Base-by-base conservation (phyloP, 129 eudicot genomes). In the Flaveria brownii region DNA sequence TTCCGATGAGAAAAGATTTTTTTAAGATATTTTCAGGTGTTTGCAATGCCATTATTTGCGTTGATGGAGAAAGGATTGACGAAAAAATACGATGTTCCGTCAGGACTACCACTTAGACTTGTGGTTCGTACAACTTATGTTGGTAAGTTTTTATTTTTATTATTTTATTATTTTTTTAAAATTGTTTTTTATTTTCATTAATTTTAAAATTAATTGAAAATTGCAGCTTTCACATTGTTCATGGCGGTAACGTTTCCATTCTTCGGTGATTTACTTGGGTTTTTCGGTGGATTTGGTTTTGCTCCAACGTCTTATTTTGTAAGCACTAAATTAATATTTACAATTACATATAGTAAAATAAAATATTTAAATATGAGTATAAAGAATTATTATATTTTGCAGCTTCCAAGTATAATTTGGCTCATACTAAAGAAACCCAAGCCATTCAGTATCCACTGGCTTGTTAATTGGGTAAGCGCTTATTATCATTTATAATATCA, bases 271-370 rank as follows among this genome's bases (percentile, higher is more conserved):
- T 94, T 91, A 70, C 99, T 94, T 71, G 99, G 99, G 52, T 91
- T 94, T 77, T 94, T 94, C 46, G 99, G 99, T 59, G 99, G 99
- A 83, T 91, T 94, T 86, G 99, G 97, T 36, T 89, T 91, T 74
- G 92, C 97, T 75, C 92, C 99, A 39, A 94, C 99, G 56, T 89
- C 99, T 77, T 94, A 91, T 71, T 84, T 94, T 73, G 97, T 94
- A 84, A 94, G 93, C 7, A 36, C 70, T 56, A 15, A 6, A 52
- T 54, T 45, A 30, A 23, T 15, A 13, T 42, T 15, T 25, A 10
- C 55, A 55, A 33, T 52, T 15, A 69, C 12, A 23, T 6, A 43
- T 42, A 9, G 12, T 56, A 56, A 18, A 56, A 17, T 17, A 56
- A 56, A 17, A 20, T 5, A 49, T 11, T 2, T 13, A 45, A 45